Evolutionary conservation across 2,329 filamentous ascomycete genomes (phyloP), one percentile per base, ranked within the genome.

Genomic region (Neonectria neomacrospora): DNA sequence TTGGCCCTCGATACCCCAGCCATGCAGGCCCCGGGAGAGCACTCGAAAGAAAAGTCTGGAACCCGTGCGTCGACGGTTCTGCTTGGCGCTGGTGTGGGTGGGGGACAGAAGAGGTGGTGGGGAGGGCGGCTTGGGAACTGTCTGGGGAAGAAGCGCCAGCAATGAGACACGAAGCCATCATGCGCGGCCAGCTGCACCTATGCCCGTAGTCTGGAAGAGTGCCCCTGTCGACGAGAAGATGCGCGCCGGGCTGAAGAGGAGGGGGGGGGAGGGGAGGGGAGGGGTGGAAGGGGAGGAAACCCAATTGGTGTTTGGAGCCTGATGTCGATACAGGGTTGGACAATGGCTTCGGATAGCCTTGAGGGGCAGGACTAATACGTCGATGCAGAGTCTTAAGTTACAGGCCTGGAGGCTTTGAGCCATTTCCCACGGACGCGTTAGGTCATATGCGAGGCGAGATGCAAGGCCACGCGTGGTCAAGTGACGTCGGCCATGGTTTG

Each of bases 71-170:
- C 45, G 9, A 54, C 16, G 12, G 20, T 11, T 39, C 39, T 53
- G 30, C 30, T 34, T 50, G 34, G 54, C 26, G 54, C 45, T 14
- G 50, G 56, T 63, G 56, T 51, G 56, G 52, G 61, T 57, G 56
- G 55, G n/a, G 34, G 50, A 30, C 32, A 34, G 28, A 54, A 44
- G 8, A 18, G 41, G 53, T 45, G 56, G 50, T 48, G 54, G 52
- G 50, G 47, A 52, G 41, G 52, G 37, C 28, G 32, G 45, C 58
- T 45, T 66, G 55, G 57, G 59, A 66, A 65, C 58, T 60, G 53
- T 67, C 59, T 58, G 63, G 65, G 59, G 65, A 60, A 65, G 41
- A 16, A 5, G n/a, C 28, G n/a, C 45, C 26, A 65, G 54, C 41
- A 22, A 41, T 37, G 53, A 53, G 57, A 44, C 18, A 34, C 20